These are phyloP conservation scores for Hanseniaspora lindneri DNA, from an alignment of 805 yeast species.

Conservation along the genomic window DNA sequence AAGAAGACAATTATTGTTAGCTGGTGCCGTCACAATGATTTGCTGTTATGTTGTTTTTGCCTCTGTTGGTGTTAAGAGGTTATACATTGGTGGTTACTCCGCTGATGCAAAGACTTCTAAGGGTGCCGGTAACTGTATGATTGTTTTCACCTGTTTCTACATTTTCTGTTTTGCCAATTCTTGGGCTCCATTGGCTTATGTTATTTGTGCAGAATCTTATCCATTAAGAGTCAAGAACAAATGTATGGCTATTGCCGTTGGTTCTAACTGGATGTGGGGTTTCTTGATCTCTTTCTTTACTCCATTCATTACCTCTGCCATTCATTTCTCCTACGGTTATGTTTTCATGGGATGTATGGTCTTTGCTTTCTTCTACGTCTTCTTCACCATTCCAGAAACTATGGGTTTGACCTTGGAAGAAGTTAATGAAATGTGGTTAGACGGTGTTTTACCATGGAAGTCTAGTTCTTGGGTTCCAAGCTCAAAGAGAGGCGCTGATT, in stretches of 20 bases:
- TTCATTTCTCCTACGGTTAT: slow-evolving; percentile 64
- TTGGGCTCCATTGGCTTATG: slow-evolving; percentile 58
- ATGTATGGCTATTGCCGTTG: slow-evolving; percentile 45
- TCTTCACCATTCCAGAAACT: slow-evolving; percentile 65
- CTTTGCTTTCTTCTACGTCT: slow-evolving; percentile 51
- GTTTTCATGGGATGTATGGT: slow-evolving; percentile 50
- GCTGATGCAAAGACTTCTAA: slow-evolving; percentile 20
- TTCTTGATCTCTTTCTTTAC: slow-evolving; percentile 59
- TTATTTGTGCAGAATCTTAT: slow-evolving; percentile 51
- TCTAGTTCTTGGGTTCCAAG: slow-evolving; percentile 46
- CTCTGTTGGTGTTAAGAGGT: slow-evolving; percentile 42
- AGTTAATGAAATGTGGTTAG: slow-evolving; percentile 52
- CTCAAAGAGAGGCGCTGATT: slow-evolving; percentile 27
- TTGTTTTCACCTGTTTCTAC: slow-evolving; percentile 35
- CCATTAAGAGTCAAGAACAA: slow-evolving; percentile 55
- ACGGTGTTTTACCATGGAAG: slow-evolving; percentile 35
- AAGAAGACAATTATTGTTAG: slow-evolving; percentile 35
- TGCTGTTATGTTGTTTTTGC: slow-evolving; percentile 38
- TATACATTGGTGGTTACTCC: slow-evolving; percentile 30
- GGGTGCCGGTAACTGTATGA: slow-evolving; percentile 31
- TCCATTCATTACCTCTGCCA: slow-evolving; percentile 55
- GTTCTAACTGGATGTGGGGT: slow-evolving; percentile 54
- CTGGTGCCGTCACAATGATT: slow-evolving; percentile 38
- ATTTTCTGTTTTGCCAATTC: slow-evolving; percentile 58
- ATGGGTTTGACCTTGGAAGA: slow-evolving; percentile 74